Conservation (phyloP, 2,329 filamentous ascomycete species). For the Diplodia seriata region DNA sequence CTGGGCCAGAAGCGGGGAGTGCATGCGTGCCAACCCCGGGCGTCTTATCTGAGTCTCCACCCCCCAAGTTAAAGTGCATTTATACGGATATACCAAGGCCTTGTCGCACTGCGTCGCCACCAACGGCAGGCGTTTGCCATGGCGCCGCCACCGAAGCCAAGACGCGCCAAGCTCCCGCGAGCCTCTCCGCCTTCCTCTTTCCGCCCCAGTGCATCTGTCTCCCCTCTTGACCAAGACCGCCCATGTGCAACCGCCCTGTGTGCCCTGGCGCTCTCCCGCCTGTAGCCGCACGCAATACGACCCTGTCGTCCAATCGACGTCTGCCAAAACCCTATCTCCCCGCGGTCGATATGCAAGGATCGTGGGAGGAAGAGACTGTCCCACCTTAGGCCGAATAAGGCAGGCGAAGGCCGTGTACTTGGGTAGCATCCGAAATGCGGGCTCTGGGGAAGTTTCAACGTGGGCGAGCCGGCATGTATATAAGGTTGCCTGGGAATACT, state of each 20-base stretch:
- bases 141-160: slow-evolving; percentile 27
- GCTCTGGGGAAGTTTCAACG: slow-evolving; percentile 11
- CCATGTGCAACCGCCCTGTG: slow-evolving; percentile 9
- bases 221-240: slow-evolving; percentile 14
- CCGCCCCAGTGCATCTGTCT: slow-evolving; percentile 2
- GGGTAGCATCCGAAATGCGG: slow-evolving; percentile 14
- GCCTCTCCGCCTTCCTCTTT: slow-evolving; percentile 30
- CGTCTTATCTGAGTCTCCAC: background rate
- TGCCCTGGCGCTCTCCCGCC: slow-evolving; percentile 18
- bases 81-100: slow-evolving; percentile 13
- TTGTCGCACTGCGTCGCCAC: slow-evolving; percentile 19
- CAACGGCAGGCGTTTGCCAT: slow-evolving; percentile 21
- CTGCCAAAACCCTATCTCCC: slow-evolving; percentile 6
- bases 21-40: slow-evolving; percentile 4
- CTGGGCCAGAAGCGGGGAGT: background rate
- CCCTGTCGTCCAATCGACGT: slow-evolving; percentile 15
- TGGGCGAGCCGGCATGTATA: slow-evolving; percentile 8
- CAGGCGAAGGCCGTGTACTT: slow-evolving; percentile 1
- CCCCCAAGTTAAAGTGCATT: slow-evolving; percentile 2
- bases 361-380: background rate
- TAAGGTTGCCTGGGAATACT: slow-evolving; percentile 1
- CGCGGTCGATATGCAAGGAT: slow-evolving; percentile 14
- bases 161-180: slow-evolving; percentile 23
- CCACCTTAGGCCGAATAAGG: slow-evolving; percentile 16
- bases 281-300: slow-evolving; percentile 24